These are phyloP conservation scores for Yamadazyma friedrichii DNA, from an alignment of 1,139 yeast genomes.

Conservation along the genomic window DNA sequence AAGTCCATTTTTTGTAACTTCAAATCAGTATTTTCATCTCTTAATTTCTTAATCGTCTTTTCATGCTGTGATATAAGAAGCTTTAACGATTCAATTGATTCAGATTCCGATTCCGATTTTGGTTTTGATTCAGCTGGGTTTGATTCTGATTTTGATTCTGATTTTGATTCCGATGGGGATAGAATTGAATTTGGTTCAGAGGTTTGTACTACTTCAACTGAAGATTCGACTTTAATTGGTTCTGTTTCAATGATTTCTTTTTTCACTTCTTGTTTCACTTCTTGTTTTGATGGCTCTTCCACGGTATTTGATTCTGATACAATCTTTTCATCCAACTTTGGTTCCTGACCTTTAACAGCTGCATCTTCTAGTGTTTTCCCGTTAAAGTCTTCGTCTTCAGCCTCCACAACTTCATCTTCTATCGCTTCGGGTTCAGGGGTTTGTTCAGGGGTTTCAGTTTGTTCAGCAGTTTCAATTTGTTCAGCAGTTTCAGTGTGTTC, in stretches of 20 bases:
- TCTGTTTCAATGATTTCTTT: not conserved
- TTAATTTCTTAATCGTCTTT: constrained; percentile 35
- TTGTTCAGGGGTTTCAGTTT: constrained; percentile 2
- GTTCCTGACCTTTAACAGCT: not conserved
- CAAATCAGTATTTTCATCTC: constrained; percentile 47
- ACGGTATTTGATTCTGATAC: not conserved
- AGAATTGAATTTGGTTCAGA: not conserved
- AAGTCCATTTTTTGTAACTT: constrained; percentile 49
- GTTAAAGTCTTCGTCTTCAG: constrained; percentile 3
- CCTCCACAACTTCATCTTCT: constrained; percentile 1
- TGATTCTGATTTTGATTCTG: constrained; percentile 4
- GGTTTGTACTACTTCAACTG: not conserved
- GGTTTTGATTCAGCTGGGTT: no score
- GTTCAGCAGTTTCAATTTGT: constrained; percentile 7
- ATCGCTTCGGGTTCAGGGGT: constrained; percentile 5
- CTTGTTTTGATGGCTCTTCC: not conserved
- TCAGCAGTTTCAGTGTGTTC: constrained; percentile 7
- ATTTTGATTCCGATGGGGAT: not conserved
- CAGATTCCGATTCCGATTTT: constrained; percentile 1
- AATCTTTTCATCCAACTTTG: constrained; percentile 4
- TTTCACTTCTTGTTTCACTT: not conserved
- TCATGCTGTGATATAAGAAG: constrained; percentile 30
- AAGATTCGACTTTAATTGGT: constrained; percentile 4
- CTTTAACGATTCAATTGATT: constrained; percentile 17
- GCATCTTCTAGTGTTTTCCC: constrained; percentile 7